These are phyloP conservation scores for Emmonsiellopsis sp. DNA, from an alignment of 2,329 filamentous ascomycete genomes.

Conservation along the genomic window DNA sequence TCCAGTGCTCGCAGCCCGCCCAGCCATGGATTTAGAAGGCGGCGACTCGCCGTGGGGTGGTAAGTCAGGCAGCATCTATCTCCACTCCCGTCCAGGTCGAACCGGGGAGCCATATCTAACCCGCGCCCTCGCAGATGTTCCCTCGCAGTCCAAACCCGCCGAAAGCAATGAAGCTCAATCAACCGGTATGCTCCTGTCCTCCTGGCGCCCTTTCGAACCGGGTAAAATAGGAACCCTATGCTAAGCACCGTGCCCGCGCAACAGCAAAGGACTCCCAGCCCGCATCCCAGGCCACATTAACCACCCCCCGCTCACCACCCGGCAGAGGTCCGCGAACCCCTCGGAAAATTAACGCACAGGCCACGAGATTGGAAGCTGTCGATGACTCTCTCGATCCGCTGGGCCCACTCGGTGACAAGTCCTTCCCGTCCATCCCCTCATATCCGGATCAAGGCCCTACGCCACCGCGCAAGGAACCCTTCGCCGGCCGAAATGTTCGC, in stretches of 20 bases:
- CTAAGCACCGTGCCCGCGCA: not conserved
- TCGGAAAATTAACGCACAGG: constrained; percentile 50
- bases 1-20: not conserved
- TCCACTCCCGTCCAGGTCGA: not conserved
- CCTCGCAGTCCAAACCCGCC: constrained; percentile 30
- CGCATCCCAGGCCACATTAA: constrained; percentile 25
- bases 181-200: constrained; percentile 18
- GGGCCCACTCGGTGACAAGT: constrained; percentile 47
- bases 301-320: constrained; percentile 38
- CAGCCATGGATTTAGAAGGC: constrained; percentile 31
- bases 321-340: constrained; percentile 43
- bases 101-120: constrained; percentile 14
- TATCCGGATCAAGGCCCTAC: constrained; percentile 45
- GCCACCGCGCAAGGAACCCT: constrained; percentile 51
- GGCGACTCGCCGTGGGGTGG: constrained; percentile 43
- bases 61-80: constrained; percentile 25
- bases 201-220: not conserved
- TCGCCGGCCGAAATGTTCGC: constrained; percentile 26
- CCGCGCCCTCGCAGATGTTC: constrained; percentile 30
- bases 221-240: not conserved
- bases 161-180: constrained; percentile 17
- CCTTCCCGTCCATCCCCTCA: constrained; percentile 23
- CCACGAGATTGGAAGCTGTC: constrained; percentile 53
- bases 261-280: constrained; percentile 8
- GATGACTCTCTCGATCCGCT: constrained; percentile 54